Evolutionary conservation across 2,329 filamentous ascomycete genomes (phyloP).

Genomic region (Colletotrichum sp.): DNA sequence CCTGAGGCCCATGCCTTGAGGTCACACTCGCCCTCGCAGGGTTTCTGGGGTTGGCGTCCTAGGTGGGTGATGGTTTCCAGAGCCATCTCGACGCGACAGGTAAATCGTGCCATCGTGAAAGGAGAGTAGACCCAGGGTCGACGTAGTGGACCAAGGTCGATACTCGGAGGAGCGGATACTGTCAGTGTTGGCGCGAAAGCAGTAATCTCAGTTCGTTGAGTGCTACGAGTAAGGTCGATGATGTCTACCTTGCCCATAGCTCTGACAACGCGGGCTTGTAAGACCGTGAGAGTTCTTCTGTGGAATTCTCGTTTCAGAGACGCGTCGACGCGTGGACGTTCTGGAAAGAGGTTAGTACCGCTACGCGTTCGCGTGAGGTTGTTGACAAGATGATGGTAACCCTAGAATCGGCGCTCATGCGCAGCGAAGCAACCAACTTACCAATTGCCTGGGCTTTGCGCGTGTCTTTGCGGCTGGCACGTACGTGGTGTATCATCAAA

Average conservation of each 20-base stretch:
- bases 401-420: fast-evolving
- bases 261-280: not conserved
- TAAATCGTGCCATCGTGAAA: not conserved
- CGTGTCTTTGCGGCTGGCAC: not conserved
- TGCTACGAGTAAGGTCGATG: not conserved
- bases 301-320: fast-evolving
- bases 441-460: not conserved
- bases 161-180: not conserved
- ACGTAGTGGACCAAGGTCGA: not conserved
- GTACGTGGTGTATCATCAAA: not conserved
- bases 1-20: not conserved
- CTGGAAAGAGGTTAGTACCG: not conserved
- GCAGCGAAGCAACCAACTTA: not conserved
- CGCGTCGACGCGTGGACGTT: not conserved
- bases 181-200: too few relatives aligned
- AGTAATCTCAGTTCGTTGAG: not conserved
- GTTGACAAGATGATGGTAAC: not conserved
- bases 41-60: too few relatives aligned
- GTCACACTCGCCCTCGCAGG: not conserved
- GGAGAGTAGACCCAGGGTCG: not conserved
- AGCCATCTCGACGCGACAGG: not conserved
- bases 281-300: not conserved
- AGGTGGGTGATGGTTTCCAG: too few relatives aligned
- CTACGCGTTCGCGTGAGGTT: not conserved
- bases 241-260: not conserved